A percentile compares a stretch with the other conserved stretches of the same genome.
Evolutionary conservation across 805 yeast genomes (phyloP).

Genomic region (Pichia sporocuriosa): DNA sequence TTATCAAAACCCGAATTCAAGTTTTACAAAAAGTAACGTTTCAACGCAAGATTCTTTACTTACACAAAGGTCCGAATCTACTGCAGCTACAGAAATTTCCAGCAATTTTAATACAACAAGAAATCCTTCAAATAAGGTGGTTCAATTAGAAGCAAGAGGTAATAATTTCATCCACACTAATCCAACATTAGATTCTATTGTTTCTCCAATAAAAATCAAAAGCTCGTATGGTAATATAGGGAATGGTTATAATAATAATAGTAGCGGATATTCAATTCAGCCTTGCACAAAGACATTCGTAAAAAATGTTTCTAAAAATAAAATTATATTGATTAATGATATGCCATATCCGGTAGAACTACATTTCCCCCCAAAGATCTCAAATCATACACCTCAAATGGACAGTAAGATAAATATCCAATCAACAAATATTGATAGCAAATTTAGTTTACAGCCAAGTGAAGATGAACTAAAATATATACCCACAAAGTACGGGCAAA

Average conservation of each 20-base stretch:
- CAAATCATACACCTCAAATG: slow-evolving; percentile 10
- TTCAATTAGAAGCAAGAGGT: too few species aligned
- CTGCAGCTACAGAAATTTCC: not conserved
- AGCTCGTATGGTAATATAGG: too few species aligned
- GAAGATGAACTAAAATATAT: too few species aligned
- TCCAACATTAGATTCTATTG: not conserved
- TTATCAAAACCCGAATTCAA: too few species aligned
- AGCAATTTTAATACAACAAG: too few species aligned
- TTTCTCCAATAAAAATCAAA: not conserved
- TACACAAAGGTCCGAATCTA: slow-evolving; percentile 1
- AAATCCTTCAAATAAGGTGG: too few species aligned
- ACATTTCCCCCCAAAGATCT: slow-evolving; percentile 25
- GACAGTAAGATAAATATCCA: not conserved
- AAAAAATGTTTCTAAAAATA: slow-evolving; percentile 7
- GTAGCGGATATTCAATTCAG: slow-evolving; percentile 1
- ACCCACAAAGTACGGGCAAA: too few species aligned
- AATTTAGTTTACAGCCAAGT: too few species aligned
- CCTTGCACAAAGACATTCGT: slow-evolving; percentile 2
- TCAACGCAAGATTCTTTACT: slow-evolving; percentile 4
- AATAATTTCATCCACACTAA: too few species aligned
- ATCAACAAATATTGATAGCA: too few species aligned
- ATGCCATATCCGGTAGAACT: slow-evolving; percentile 26
- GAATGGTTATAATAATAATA: not conserved
- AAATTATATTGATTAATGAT: slow-evolving; percentile 22
- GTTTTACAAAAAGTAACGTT: slow-evolving; percentile 1